A percentile compares a stretch with the other conserved stretches of the same genome.
These are phyloP conservation scores for Fusarium sp. DNA, from an alignment of 2,329 filamentous ascomycete genomes.

Conservation along the genomic window DNA sequence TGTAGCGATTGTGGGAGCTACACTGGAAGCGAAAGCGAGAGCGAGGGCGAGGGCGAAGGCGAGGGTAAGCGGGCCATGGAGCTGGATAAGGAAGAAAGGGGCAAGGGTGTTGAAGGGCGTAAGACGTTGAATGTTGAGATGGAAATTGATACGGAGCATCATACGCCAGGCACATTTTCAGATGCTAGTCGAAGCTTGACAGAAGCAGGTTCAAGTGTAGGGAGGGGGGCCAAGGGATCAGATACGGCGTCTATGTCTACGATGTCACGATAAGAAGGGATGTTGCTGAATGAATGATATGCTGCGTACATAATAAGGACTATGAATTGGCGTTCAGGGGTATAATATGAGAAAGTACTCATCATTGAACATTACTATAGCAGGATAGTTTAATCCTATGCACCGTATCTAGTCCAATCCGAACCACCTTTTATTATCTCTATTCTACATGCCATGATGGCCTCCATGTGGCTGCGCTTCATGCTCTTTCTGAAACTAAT, in stretches of 20 bases:
- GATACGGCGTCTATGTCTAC: constrained; percentile 54
- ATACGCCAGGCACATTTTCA: constrained; percentile 46
- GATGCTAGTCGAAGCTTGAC: constrained; percentile 53
- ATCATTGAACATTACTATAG: neutral
- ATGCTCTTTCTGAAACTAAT: neutral
- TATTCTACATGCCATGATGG: neutral
- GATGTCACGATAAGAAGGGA: constrained; percentile 34
- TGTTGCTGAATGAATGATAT: neutral
- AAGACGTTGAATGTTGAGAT: constrained; percentile 36
- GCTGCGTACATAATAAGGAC: neutral
- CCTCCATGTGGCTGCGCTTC: neutral
- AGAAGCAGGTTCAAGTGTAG: constrained; percentile 52
- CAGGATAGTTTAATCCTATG: constrained; percentile 5
- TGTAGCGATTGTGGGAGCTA: constrained; percentile 53
- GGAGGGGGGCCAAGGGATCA: constrained; percentile 49
- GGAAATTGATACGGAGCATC: constrained; percentile 38
- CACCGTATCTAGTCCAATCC: constrained; percentile 3
- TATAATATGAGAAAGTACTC: neutral
- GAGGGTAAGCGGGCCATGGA: constrained; percentile 36
- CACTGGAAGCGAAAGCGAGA: constrained; percentile 44
- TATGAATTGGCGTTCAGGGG: constrained; percentile 3
- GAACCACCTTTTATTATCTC: constrained; percentile 2
- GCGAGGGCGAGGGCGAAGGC: constrained; percentile 31
- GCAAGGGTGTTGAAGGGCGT: constrained; percentile 17
- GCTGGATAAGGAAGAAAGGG: constrained; percentile 23